Conservation (phyloP, 1,284 basidiomycete genomes). For the Chalciporus sp. region DNA sequence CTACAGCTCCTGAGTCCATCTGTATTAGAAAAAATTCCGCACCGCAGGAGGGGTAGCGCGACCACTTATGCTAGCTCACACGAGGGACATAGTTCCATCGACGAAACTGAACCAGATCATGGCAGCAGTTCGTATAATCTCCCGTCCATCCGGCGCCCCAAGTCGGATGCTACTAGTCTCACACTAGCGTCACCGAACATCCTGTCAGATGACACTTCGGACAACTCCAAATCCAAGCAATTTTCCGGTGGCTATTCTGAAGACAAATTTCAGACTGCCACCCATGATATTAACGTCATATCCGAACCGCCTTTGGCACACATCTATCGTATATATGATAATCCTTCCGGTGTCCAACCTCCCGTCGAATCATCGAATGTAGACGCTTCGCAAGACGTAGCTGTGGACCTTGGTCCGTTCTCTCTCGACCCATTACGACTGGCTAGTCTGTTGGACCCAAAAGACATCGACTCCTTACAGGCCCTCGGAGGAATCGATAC, state of each 20-base stretch:
- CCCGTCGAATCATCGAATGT: slow-evolving; percentile 19
- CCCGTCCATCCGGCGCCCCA: slow-evolving; percentile 36
- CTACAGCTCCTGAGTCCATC: slow-evolving; percentile 55
- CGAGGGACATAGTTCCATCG: slow-evolving; percentile 36
- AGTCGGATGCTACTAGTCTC: slow-evolving; percentile 41
- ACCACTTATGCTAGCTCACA: slow-evolving; percentile 41
- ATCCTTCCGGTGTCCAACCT: not conserved
- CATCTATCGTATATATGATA: not conserved
- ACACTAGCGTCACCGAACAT: slow-evolving; percentile 41
- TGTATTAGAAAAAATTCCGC: slow-evolving; percentile 30
- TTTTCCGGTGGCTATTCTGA: not conserved
- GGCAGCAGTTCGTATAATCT: slow-evolving; percentile 8
- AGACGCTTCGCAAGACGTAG: slow-evolving; percentile 55
- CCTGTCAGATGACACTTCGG: slow-evolving; percentile 37
- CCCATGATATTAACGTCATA: not conserved
- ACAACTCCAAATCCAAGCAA: slow-evolving; percentile 28
- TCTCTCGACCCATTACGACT: slow-evolving; percentile 73
- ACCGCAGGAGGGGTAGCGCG: slow-evolving; percentile 53
- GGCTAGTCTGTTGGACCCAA: slow-evolving; percentile 89
- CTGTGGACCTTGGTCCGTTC: slow-evolving; percentile 74
- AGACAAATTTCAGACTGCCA: not conserved
- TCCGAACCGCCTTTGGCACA: not conserved
- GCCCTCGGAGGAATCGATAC: slow-evolving; percentile 75
- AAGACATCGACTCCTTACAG: slow-evolving; percentile 69
- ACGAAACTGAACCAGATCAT: slow-evolving; percentile 39